Evolutionary conservation across 345 rosid species (phyloP), one percentile per base, ranked within the genome.

Genomic region (Citrus maxima): DNA sequence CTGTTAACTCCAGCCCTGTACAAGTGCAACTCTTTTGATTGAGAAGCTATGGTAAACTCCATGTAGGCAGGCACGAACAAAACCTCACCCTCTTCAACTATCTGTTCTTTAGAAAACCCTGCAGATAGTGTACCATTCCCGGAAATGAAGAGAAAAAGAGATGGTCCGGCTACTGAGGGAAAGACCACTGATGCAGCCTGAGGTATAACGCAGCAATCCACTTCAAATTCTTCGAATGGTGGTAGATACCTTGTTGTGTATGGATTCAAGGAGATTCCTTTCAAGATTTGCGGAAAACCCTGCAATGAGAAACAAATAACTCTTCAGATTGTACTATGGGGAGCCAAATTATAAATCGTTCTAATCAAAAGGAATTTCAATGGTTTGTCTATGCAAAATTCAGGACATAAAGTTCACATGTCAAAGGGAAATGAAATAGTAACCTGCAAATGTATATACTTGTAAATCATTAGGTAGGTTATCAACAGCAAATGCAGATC

Each of bases 1-100:
- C 85, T 80, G 75, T 86, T 88, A 35, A 86, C 84, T 65, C 91
- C 87, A 40, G 86, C 84, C 54, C 87, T 82, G 55, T 84, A 86
- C 81, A 86, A 34, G 25, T 40, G 79, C 65, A 86, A 62, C 78
- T 73, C 85, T 19, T 82, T 78, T 22, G 79, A 24, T 38, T 82
- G 54, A 27, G 69, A 42, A 1, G 64, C 12, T 65, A 85, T 16
- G 35, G 28, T 80, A 12, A 80, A 76, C 76, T 80, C 77, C 27
- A 54, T 40, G 62, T 81, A 49, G 24, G 86, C 82, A 37, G 88
- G 86, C 18, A 83, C 84, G 73, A 83, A 85, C 3, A 85, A 64
- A 24, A 83, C 84, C 56, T 82, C 80, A 13, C 86, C 88, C 74
- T 78, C 79, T 6, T 35, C 42, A 1, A 80, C 85, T 25, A 55